Evolutionary conservation across 1,139 yeast species (phyloP).

Genomic region (Magnusiomyces paraingens): DNA sequence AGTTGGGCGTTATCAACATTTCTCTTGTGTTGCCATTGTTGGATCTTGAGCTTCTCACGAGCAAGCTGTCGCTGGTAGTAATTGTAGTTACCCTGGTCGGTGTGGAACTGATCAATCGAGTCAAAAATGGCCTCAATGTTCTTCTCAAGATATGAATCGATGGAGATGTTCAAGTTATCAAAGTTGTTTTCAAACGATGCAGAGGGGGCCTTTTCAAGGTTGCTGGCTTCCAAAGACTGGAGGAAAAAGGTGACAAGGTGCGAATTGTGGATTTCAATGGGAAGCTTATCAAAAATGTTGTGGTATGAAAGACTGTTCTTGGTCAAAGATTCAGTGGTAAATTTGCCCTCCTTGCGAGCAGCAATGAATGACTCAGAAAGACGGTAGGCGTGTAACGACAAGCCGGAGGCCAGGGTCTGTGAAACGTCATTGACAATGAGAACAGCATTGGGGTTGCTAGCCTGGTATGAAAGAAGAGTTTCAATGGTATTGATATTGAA

Average conservation of each 20-base stretch:
- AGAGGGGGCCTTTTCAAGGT: slow-evolving; percentile 5
- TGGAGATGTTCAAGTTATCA: slow-evolving; percentile 37
- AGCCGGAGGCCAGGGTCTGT: slow-evolving; percentile 50
- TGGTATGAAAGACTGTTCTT: slow-evolving; percentile 57
- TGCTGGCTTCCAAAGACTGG: slow-evolving; percentile 29
- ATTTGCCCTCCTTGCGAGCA: slow-evolving; percentile 44
- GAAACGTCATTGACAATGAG: slow-evolving; percentile 70
- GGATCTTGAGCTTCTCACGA: slow-evolving; percentile 63
- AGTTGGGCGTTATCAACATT: slow-evolving; percentile 62
- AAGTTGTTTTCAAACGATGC: slow-evolving; percentile 24
- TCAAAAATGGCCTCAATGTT: slow-evolving; percentile 65
- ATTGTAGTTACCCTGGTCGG: slow-evolving; percentile 77
- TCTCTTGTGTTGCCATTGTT: slow-evolving; percentile 70
- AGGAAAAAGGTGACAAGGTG: slow-evolving; percentile 43
- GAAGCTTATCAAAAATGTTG: slow-evolving; percentile 68
- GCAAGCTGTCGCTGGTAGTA: slow-evolving; percentile 68
- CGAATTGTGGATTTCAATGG: slow-evolving; percentile 57
- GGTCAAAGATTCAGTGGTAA: slow-evolving; percentile 61
- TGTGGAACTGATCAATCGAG: slow-evolving; percentile 70
- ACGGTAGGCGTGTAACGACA: slow-evolving; percentile 64
- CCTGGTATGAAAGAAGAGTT: slow-evolving; percentile 59
- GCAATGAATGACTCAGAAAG: slow-evolving; percentile 57
- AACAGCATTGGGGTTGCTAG: slow-evolving; percentile 54
- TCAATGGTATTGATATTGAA: slow-evolving; percentile 62
- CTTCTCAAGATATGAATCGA: slow-evolving; percentile 38